Base-by-base conservation (phyloP, 768 basidiomycete species). In the Multifurca ochricompacta region DNA sequence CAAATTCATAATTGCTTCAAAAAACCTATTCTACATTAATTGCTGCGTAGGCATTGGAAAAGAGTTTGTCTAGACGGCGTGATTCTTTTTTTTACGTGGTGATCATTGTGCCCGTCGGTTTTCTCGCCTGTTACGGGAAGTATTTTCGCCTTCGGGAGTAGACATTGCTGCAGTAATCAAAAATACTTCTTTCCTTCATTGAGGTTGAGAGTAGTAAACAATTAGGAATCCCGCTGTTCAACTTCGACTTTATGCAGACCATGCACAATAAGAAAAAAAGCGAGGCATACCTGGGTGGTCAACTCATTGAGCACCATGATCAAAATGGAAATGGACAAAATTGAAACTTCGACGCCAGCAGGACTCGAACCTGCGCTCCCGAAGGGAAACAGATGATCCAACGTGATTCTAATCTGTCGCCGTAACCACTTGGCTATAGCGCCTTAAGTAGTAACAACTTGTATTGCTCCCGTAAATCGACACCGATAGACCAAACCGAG, bases 371-470 rank as follows among this genome's bases (percentile, higher is more conserved):
- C 54, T 61, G 51, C 60, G 59, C 59, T 56, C 60, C 50, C 54
- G 39, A 62, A 57, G 54, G 50, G 60, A 56, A 60, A 60, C 58
- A 60, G 59, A 60, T 60, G 53, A 54, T 14, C 32, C 41, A 53
- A 9, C 11, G 6, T 51, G 40, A 42, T 79, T 80, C 79, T 79
- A 81, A 80, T 83, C 79, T 80, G 79, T 82, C 81, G 81, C 81
- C 76, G 77, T 83, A 82, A 82, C 81, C 80, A 81, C 81, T 82
- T 82, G 78, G 81, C 80, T 81, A 83, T 82, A 80, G 81, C 79
- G 80, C 79, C 81, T 64, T 36, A n/a, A n/a, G n/a, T n/a, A n/a
- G 3, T 18, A 3, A 28, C 3, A 13, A 14, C 1, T 11, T 4
- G 2, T 7, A 35, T 35, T 16, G 14, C 35, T 35, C n/a, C 13